Percentiles rank a stretch among this genome's conserved stretches.
Conservation (phyloP, 2,329 filamentous ascomycete genomes). For the Botrytis fabae region DNA sequence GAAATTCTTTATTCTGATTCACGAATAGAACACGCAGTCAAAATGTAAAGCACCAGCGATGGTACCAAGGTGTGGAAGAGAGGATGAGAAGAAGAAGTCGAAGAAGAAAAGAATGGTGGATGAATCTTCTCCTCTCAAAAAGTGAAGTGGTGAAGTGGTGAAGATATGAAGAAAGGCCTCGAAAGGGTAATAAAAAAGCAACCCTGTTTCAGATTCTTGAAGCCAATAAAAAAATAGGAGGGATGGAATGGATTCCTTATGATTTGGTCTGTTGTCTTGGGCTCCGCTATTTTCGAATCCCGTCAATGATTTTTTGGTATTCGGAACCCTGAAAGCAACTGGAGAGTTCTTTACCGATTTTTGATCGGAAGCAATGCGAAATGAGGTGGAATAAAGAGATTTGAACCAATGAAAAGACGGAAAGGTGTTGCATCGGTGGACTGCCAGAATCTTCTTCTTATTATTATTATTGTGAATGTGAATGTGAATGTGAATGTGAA, state of each 20-base stretch:
- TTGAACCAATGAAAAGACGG: not conserved
- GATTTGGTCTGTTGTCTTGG: constrained; percentile 13
- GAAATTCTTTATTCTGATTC: not conserved
- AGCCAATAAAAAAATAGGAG: constrained; percentile 12
- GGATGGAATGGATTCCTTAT: constrained; percentile 6
- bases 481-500: too few relatives aligned
- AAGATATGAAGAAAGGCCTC: not conserved
- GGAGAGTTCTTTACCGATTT: not conserved
- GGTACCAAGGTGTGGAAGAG: not conserved
- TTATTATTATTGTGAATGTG: too few relatives aligned
- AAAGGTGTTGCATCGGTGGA: not conserved
- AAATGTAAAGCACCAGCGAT: not conserved
- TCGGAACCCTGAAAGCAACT: not conserved
- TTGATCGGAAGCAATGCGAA: not conserved
- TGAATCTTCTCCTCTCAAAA: constrained; percentile 1
- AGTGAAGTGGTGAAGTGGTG: not conserved
- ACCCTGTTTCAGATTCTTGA: constrained; percentile 9
- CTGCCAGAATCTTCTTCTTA: too few relatives aligned
- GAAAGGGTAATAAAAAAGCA: not conserved
- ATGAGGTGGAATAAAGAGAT: not conserved
- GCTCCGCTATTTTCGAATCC: constrained; percentile 17
- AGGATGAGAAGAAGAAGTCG: not conserved
- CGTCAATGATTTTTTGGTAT: not conserved
- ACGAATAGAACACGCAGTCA: not conserved
- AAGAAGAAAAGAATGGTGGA: constrained; percentile 2